Percentiles rank a stretch among this genome's conserved stretches.
Conservation (phyloP, 495 filamentous ascomycete species). For the Stereocaulon alpinum region DNA sequence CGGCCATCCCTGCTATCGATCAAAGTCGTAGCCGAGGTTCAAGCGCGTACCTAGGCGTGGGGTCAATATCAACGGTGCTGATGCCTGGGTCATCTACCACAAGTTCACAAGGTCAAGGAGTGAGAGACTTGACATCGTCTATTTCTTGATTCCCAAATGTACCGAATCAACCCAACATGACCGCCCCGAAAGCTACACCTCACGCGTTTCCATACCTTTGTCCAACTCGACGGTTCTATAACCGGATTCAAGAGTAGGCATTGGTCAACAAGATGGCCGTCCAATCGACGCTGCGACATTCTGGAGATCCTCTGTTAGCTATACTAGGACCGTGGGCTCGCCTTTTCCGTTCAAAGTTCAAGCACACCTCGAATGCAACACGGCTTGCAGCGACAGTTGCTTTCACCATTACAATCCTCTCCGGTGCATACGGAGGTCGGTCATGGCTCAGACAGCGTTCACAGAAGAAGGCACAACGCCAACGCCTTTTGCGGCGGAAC, state of each 20-base stretch:
- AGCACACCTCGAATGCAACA: slow-evolving; percentile 52
- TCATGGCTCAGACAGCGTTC: slow-evolving; percentile 59
- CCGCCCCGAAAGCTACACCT: too few relatives aligned
- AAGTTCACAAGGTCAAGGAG: too few relatives aligned
- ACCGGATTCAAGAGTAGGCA: background rate
- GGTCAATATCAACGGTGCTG: too few relatives aligned
- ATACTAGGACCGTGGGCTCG: slow-evolving; percentile 58
- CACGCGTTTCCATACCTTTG: background rate
- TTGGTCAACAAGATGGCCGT: slow-evolving; percentile 51
- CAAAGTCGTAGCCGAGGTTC: too few relatives aligned
- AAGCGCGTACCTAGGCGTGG: too few relatives aligned
- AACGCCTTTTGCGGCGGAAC: slow-evolving; percentile 74
- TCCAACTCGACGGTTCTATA: background rate
- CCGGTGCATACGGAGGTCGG: slow-evolving; percentile 62
- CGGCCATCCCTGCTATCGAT: too few relatives aligned
- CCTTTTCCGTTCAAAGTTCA: slow-evolving; percentile 49
- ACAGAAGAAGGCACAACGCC: slow-evolving; percentile 69
- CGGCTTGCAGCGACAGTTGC: slow-evolving; percentile 64
- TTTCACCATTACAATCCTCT: slow-evolving; percentile 65
- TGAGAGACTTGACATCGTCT: too few relatives aligned
- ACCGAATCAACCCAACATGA: too few relatives aligned
- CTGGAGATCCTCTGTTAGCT: slow-evolving; percentile 57
- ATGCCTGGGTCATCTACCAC: too few relatives aligned
- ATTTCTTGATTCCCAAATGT: too few relatives aligned
- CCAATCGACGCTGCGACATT: slow-evolving; percentile 70